Evolutionary conservation across 495 filamentous ascomycete genomes (phyloP), one percentile per base, ranked within the genome.

Genomic region (Aspergillus funiculosus): DNA sequence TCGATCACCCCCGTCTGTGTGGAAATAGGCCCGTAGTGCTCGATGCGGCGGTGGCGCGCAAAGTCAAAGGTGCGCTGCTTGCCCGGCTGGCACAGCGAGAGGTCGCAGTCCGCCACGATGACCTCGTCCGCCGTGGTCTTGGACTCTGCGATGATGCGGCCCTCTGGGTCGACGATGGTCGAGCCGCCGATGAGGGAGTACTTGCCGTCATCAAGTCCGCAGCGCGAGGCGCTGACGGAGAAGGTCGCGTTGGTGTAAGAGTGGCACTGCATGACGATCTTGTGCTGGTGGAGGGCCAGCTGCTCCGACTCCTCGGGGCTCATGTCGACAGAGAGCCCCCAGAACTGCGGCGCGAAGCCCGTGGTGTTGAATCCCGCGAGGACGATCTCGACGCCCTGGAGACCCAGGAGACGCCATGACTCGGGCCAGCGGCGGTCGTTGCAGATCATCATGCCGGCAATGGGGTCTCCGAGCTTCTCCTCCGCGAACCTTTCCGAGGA

Each of bases 391-490:
- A 64, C 60, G 8, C 72, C 72, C 43, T 75, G 68, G 3, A 76
- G 59, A 0, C 68, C 66, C 44, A 67, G 62, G 6, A 60, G 60
- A 1, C 72, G 54, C 71, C 72, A 76, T 1, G 59, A 60, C 39
- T 76, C 72, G 6, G 67, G 60, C 72, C 72, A 76, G 19, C 70
- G 61, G 5, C 71, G 50, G 50, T 74, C 72, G 43, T 74, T 76
- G 57, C 72, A 74, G 48, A 76, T 71, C 57, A 76, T 57, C 69
- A 76, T 73, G 2, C 72, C 72, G 19, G 73, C 30, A 22, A 76
- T 69, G 1, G 72, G 71, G 52, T 74, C 71, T 6, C 67, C 66
- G n/a, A 31, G 17, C 8, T 21, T 15, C 39, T 61, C 58, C 11
- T 60, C 68, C n/a, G 38, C 45, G 8, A 54, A n/a, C n/a, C n/a